Percentiles rank a stretch among this genome's conserved stretches.
Evolutionary conservation across 495 filamentous ascomycete genomes (phyloP).

Genomic region (Penicillium salamii): DNA sequence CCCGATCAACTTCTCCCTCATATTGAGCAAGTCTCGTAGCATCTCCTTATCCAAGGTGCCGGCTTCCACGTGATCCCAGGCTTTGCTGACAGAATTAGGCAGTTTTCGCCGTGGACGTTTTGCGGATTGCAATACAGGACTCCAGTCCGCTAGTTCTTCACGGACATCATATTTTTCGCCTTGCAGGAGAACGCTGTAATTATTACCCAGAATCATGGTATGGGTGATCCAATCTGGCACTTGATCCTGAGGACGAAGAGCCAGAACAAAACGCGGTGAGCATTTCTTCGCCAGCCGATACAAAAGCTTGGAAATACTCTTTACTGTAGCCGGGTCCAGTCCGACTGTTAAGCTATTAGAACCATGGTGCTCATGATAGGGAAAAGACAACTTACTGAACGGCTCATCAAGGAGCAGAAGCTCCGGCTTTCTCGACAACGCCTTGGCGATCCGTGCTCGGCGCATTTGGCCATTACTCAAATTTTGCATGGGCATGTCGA

Average conservation of each 20-base stretch:
- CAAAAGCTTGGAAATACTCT: slow-evolving; percentile 66
- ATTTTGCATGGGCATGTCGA: slow-evolving; percentile 78
- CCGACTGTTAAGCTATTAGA: slow-evolving; percentile 58
- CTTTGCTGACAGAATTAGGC: neutral
- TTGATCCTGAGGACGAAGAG: slow-evolving; percentile 77
- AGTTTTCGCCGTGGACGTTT: too few species aligned
- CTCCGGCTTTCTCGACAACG: slow-evolving; percentile 73
- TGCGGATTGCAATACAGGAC: too few species aligned
- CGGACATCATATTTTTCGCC: slow-evolving; percentile 18
- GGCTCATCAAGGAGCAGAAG: slow-evolving; percentile 88
- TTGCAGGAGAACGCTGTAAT: slow-evolving; percentile 52
- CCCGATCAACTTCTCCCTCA: too few species aligned
- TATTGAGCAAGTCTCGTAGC: slow-evolving; percentile 31
- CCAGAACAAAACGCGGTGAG: slow-evolving; percentile 70
- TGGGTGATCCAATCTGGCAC: slow-evolving; percentile 91
- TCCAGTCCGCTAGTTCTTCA: slow-evolving; percentile 27
- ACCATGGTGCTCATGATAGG: too few species aligned
- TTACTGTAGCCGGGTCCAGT: slow-evolving; percentile 76
- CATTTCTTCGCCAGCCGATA: slow-evolving; percentile 58
- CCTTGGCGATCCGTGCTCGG: slow-evolving; percentile 82
- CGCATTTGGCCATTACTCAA: slow-evolving; percentile 91
- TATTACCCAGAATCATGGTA: slow-evolving; percentile 62
- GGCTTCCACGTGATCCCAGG: slow-evolving; percentile 14
- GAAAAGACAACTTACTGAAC: slow-evolving; percentile 59
- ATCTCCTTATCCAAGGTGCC: slow-evolving; percentile 32